phyloP scores from a whole-genome alignment of 306 rosid genomes.

The Luffa acutangula region DNA sequence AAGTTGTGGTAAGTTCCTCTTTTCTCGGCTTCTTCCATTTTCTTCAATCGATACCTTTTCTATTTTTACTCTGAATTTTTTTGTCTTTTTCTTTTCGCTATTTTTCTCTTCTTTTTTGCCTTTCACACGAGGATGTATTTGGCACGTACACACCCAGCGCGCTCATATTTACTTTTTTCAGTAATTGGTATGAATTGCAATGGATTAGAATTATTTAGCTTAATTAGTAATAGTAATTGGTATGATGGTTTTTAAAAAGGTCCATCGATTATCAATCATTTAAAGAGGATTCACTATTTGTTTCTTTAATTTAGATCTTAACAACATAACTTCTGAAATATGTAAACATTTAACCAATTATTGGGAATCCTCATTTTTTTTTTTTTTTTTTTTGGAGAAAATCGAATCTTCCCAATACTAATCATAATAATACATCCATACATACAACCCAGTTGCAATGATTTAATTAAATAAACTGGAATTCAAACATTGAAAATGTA shows the following conservation, averaged over 20 bases:
- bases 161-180: not conserved
- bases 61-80: not conserved
- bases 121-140: not conserved
- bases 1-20: slow-evolving; percentile 52
- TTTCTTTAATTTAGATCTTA: not conserved
- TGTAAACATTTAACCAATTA: not conserved
- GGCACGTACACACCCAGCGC: not conserved
- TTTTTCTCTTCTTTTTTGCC: not conserved
- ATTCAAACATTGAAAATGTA: not conserved
- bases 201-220: not conserved
- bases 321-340: not conserved
- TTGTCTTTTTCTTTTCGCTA: not conserved
- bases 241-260: not conserved
- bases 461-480: not conserved
- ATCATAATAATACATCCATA: too few relatives aligned
- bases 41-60: not conserved
- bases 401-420: not conserved
- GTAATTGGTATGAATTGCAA: not conserved
- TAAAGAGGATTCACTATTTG: not conserved
- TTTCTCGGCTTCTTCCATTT: not conserved
- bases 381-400: not conserved
- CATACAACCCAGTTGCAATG: not conserved
- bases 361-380: not conserved
- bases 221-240: not conserved
- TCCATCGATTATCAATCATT: not conserved